phyloP scores from a whole-genome alignment of 257 asterid species.

The Cinchona pubescens region DNA sequence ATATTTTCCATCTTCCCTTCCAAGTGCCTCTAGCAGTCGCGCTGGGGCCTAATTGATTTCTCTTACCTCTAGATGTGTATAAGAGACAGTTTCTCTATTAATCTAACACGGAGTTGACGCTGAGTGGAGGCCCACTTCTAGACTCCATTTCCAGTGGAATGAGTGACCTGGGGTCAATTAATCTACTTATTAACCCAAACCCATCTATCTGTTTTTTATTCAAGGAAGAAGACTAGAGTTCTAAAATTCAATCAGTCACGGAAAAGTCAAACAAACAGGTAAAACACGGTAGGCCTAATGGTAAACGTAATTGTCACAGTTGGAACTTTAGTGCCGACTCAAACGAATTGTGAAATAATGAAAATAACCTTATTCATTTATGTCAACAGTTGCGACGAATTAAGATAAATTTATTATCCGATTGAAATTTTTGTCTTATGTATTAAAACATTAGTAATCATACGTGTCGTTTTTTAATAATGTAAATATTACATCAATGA shows the following conservation, averaged over 20 bases:
- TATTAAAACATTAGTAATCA: too few species aligned
- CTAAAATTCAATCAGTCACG: neutral
- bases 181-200: neutral
- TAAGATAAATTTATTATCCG: too few species aligned
- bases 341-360: too few species aligned
- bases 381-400: too few species aligned
- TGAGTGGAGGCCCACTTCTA: constrained; percentile 2
- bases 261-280: constrained; percentile 8
- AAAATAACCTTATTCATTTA: too few species aligned
- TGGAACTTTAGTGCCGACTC: too few species aligned
- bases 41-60: neutral
- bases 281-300: constrained; percentile 18
- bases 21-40: neutral
- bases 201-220: neutral
- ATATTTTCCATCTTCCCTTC: neutral
- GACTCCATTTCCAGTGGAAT: neutral
- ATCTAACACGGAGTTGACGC: neutral
- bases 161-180: constrained; percentile 5
- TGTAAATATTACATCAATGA: too few species aligned
- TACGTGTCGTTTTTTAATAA: too few species aligned
- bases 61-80: too few species aligned
- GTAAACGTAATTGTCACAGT: too few species aligned
- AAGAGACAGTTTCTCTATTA: accelerated
- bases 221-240: neutral
- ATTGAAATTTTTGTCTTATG: too few species aligned